These are phyloP conservation scores for Aspergillus neoniger DNA, from an alignment of 2,329 filamentous ascomycete genomes.

Conservation along the genomic window DNA sequence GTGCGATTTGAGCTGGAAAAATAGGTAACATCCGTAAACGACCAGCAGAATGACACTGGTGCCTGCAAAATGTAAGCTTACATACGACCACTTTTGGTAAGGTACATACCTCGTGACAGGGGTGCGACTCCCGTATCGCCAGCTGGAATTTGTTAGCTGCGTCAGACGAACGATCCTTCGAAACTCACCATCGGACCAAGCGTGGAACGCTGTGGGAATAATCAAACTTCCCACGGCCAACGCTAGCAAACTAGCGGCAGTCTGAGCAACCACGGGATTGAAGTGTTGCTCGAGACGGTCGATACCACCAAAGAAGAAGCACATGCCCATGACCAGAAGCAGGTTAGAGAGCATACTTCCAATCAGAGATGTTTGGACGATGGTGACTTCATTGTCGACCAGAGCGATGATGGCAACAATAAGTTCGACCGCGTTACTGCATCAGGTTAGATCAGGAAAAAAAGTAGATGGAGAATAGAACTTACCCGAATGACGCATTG, in stretches of 20 bases:
- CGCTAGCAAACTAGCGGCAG: conserved; percentile 76
- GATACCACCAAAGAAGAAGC: conserved; percentile 84
- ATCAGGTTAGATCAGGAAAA: conserved; percentile 10
- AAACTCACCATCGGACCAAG: conserved; percentile 48
- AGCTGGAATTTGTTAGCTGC: conserved; percentile 21
- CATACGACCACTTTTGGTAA: neutral
- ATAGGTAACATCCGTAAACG: conserved; percentile 79
- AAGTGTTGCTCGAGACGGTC: conserved; percentile 81
- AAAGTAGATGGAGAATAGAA: neutral
- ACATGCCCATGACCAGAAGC: conserved; percentile 85
- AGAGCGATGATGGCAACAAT: conserved; percentile 88
- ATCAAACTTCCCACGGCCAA: conserved; percentile 80
- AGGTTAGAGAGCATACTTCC: conserved; percentile 91
- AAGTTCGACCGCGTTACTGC: conserved; percentile 78
- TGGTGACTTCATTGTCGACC: conserved; percentile 70
- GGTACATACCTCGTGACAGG: conserved; percentile 35
- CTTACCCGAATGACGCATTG: conserved; percentile 79
- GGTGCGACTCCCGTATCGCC: conserved; percentile 30
- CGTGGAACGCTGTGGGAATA: conserved; percentile 83
- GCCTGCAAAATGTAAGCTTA: conserved; percentile 23
- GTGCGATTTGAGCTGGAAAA: conserved; percentile 91
- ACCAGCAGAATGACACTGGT: conserved; percentile 77
- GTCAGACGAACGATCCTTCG: neutral
- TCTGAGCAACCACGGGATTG: conserved; percentile 90
- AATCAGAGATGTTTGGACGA: conserved; percentile 90